Base-by-base conservation (phyloP, 2,329 filamentous ascomycete genomes). In the Penicillium sp. region DNA sequence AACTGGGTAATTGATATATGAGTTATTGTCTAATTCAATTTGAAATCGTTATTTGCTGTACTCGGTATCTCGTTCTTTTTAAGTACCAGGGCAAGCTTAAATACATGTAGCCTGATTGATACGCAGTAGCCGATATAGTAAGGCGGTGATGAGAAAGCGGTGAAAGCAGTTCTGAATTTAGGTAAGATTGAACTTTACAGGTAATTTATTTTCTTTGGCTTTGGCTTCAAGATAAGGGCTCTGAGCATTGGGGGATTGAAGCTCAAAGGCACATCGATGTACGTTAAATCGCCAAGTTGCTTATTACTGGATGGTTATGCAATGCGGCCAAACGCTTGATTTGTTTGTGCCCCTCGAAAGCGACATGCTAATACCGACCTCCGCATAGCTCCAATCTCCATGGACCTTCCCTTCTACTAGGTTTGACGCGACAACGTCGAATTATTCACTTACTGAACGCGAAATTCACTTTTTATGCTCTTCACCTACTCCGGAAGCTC, bases 301-400 rank as follows among this genome's bases (percentile, higher is more conserved):
- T 61, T 61, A 56, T 59, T 58, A 58, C 63, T 61, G 62, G 60
- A 44, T 44, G 29, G 29, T 51, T 35, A 44, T 13, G 31, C 49
- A 51, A 51, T 35, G 38, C 38, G 26, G 29, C 11, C n/a, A 45
- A 24, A 45, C 26, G 31, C 49, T 51, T 45, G 16, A 18, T 26
- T 51, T 50, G 52, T 42, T 54, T 54, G 52, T 54, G 20, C 45
- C 38, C 44, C 29, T 40, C 46, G 38, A 43, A 50, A 31, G 37
- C 18, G 50, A 42, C 31, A 26, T 51, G 38, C 49, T 51, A 54
- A 42, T 43, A 31, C 24, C 34, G 38, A 47, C 24, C 32, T 47
- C 46, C 31, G n/a, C 13, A 43, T 42, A 55, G 52, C 45, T 37
- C 2, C 37, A 37, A 42, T 31, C 45, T 49, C 31, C 38, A 55